Evolutionary conservation across 768 basidiomycete genomes (phyloP), one percentile per base, ranked within the genome.

Genomic region (Piloderma croceum): DNA sequence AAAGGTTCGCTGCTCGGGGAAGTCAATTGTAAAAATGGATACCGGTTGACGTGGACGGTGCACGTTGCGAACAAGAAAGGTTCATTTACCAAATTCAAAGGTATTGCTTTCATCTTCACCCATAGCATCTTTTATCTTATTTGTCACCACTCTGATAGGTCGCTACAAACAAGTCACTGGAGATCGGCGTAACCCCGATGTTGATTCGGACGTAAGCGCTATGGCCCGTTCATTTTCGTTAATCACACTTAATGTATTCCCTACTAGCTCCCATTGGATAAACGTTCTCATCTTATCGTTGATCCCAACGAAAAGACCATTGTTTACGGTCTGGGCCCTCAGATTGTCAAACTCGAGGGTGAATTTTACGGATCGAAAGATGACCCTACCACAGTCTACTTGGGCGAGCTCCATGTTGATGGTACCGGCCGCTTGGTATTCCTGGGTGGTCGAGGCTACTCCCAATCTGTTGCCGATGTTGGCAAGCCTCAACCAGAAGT

Each of bases 11-110:
- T 54, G 17, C 52, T 64, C 11, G 54, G 57, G 4, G 64, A 64
- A 44, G 41, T 61, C 41, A 61, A 55, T 34, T 36, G 31, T 17
- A 39, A 40, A 9, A 34, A 41, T 6, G 42, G 46, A 11, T 64
- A 44, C 36, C 34, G 42, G 3, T 37, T 64, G 10, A 34, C 31
- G 2, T 65, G 64, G 64, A 56, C 35, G 2, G 48, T 63, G 22
- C 49, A 62, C 24, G 54, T 64, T n/a, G 60, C 59, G 6, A 66
- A 66, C 42, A 54, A 51, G 39, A 66, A 65, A 37, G 45, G 52
- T 6, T 36, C 61, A 23, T 51, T 19, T 23, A 24, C 38, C 17
- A 13, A 27, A 9, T 56, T 54, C 42, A 36, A 24, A 23, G 54
- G 51, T 57, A 42, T 19, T 21, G n/a, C 5, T 29, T 31, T 27